These are phyloP conservation scores for Dendrocalamus latiflorus DNA, from an alignment of 202 grass and related monocot species.

Conservation along the genomic window DNA sequence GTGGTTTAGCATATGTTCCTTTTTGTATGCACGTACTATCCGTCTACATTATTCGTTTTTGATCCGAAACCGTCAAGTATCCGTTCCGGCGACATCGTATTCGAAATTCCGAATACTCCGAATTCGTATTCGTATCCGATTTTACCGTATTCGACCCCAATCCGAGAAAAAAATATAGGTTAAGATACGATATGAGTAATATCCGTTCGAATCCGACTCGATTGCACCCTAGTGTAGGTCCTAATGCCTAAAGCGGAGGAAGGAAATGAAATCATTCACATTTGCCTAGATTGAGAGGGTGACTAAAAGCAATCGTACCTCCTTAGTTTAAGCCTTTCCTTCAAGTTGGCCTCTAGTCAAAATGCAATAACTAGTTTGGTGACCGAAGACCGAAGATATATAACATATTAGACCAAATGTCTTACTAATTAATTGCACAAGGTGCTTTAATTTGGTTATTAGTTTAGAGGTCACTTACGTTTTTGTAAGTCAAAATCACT, in stretches of 20 bases:
- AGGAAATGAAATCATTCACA: slow-evolving; percentile 5
- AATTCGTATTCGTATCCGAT: too few relatives aligned
- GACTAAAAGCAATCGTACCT: background rate
- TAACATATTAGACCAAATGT: background rate
- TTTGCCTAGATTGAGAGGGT: background rate
- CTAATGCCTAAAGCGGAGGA: background rate
- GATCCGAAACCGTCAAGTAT: too few relatives aligned
- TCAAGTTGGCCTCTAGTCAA: background rate
- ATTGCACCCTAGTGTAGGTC: background rate
- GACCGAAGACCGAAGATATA: background rate
- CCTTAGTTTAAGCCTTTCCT: background rate
- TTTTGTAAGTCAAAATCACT: background rate
- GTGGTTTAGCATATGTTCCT: too few relatives aligned
- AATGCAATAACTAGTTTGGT: background rate
- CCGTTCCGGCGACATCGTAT: too few relatives aligned
- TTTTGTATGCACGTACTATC: too few relatives aligned
- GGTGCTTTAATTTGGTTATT: background rate
- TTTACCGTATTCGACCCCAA: too few relatives aligned
- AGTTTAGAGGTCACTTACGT: background rate
- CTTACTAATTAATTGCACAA: background rate
- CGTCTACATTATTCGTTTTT: too few relatives aligned
- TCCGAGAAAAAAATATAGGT: too few relatives aligned
- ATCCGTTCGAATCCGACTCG: too few relatives aligned
- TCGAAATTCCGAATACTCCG: too few relatives aligned
- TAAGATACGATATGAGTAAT: too few relatives aligned